Conservation (phyloP, 2,329 filamentous ascomycete species). For the Trichoderma sp. region DNA sequence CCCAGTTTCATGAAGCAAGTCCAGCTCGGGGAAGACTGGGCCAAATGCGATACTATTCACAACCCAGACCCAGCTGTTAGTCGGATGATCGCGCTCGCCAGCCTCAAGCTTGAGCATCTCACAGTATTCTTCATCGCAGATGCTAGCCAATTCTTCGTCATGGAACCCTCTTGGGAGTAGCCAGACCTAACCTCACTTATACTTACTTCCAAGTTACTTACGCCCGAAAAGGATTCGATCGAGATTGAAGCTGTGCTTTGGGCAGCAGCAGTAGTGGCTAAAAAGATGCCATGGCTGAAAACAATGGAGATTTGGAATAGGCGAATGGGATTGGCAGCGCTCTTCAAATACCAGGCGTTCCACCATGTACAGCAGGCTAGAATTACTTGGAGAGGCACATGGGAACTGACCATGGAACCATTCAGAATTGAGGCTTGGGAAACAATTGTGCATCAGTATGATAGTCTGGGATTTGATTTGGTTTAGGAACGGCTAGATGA, state of each 20-base stretch:
- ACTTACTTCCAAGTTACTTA: conserved; percentile 30
- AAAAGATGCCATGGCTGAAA: conserved; percentile 31
- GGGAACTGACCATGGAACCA: conserved; percentile 7
- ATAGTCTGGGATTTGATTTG: neutral
- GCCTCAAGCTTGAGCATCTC: conserved; percentile 30
- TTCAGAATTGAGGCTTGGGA: conserved; percentile 23
- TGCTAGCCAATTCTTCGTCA: conserved; percentile 29
- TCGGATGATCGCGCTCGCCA: conserved; percentile 28
- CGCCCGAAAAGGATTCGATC: conserved; percentile 15
- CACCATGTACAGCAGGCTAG: conserved; percentile 6
- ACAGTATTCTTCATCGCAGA: conserved; percentile 30
- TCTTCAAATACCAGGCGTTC: conserved; percentile 25
- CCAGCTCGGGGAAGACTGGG: neutral
- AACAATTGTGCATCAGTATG: conserved; percentile 16
- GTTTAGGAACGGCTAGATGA: conserved; percentile 18
- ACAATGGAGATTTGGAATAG: conserved; percentile 36
- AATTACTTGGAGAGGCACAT: conserved; percentile 22
- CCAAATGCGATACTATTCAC: conserved; percentile 15
- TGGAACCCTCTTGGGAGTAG: conserved; percentile 22
- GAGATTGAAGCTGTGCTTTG: conserved; percentile 26
- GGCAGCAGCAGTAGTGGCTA: conserved; percentile 26
- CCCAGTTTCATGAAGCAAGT: neutral
- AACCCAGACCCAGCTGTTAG: conserved; percentile 25
- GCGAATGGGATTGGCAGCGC: conserved; percentile 23
- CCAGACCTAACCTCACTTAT: conserved; percentile 28